These are phyloP conservation scores for Phoma herbarum DNA, from an alignment of 2,329 filamentous ascomycete species.

Conservation along the genomic window DNA sequence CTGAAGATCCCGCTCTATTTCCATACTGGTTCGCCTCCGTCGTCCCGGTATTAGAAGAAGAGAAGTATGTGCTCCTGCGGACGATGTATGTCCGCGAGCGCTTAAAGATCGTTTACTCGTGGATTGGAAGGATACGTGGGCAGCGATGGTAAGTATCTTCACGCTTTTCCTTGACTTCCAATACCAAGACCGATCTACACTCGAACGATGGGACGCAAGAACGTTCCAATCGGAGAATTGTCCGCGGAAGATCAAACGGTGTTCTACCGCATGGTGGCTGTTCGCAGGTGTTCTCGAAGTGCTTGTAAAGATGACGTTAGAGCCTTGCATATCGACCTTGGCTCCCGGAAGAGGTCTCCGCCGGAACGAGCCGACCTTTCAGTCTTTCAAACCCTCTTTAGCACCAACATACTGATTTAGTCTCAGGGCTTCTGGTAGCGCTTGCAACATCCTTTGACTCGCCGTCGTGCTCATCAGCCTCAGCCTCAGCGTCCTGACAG, in stretches of 20 bases:
- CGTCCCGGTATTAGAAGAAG: conserved; percentile 76
- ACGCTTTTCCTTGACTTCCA: not conserved
- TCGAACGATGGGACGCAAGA: conserved; percentile 3
- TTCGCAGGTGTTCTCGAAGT: not conserved
- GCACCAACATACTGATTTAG: not conserved
- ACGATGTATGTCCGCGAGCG: conserved; percentile 80
- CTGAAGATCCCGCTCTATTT: conserved; percentile 77
- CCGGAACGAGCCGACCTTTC: not conserved
- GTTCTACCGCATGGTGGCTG: not conserved
- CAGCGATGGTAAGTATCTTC: conserved; percentile 71
- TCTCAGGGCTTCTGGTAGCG: conserved; percentile 42
- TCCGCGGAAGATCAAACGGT: not conserved
- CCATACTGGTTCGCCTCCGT: conserved; percentile 92
- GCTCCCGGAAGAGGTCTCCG: not conserved
- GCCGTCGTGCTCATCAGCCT: conserved; percentile 35
- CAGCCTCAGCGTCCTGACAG: conserved; percentile 28
- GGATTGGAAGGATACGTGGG: conserved; percentile 77
- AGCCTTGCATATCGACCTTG: conserved; percentile 1
- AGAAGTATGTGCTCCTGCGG: conserved; percentile 79
- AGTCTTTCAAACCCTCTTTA: not conserved
- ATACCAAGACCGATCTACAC: conserved; percentile 12
- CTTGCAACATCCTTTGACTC: conserved; percentile 50
- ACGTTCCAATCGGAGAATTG: not conserved
- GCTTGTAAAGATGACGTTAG: conserved; percentile 6
- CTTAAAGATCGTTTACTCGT: conserved; percentile 81